Conservation (phyloP, 2,329 filamentous ascomycete species). For the Aspergillus intermedius region DNA sequence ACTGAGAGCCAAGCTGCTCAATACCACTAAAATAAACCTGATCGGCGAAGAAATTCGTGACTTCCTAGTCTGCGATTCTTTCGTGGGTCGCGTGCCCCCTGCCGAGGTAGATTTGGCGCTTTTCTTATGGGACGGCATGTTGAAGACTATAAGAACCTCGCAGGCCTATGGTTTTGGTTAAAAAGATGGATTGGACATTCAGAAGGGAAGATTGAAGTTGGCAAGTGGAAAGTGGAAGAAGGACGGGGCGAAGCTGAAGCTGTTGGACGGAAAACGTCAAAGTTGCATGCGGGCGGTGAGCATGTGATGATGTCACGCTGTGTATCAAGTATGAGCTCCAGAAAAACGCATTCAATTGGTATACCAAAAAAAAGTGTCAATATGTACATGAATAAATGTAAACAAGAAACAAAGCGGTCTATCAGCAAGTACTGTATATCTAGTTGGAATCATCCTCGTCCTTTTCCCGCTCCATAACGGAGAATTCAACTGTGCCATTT, state of each 20-base stretch:
- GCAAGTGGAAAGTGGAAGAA: not conserved
- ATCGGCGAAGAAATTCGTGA: slow-evolving; percentile 22
- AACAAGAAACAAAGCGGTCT: slow-evolving; percentile 1
- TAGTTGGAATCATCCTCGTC: slow-evolving; percentile 25
- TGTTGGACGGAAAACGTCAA: slow-evolving; percentile 1
- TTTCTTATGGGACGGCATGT: slow-evolving; percentile 20
- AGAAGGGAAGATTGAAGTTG: slow-evolving; percentile 1
- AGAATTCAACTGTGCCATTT: slow-evolving; percentile 43
- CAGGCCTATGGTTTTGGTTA: not conserved
- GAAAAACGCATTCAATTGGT: not conserved
- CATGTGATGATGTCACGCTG: slow-evolving; percentile 30
- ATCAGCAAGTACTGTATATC: not conserved
- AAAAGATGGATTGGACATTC: not conserved
- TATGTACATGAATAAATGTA: not conserved
- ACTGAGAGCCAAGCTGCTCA: slow-evolving; percentile 56
- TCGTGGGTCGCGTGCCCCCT: not conserved
- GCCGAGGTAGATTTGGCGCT: slow-evolving; percentile 9
- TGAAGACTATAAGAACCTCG: not conserved
- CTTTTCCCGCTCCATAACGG: slow-evolving; percentile 33
- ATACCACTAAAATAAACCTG: slow-evolving; percentile 43
- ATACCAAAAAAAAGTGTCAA: not conserved
- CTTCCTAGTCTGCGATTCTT: not conserved
- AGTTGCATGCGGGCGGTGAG: slow-evolving; percentile 23
- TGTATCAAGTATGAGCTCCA: too few relatives aligned
- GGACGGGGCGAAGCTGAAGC: slow-evolving; percentile 3